Conservation (phyloP, 352 stramenopile genomes). For the Blastocystis sp. region DNA sequence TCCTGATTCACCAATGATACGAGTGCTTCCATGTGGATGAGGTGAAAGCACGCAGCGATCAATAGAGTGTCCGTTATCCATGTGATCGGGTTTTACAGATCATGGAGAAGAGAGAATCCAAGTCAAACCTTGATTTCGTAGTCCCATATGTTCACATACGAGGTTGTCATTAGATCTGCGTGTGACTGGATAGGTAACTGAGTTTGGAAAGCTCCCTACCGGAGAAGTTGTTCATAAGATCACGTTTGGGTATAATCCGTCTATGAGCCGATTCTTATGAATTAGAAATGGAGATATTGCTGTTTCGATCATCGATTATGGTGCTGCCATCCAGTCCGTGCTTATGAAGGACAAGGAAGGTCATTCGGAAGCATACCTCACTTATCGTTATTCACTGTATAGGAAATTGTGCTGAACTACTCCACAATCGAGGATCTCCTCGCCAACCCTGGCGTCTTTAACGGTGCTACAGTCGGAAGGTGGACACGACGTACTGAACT, state of each 20-base stretch:
- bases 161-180: not conserved
- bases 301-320: constrained; percentile 57
- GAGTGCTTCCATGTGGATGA: not conserved
- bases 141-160: not conserved
- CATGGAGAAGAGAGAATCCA: not conserved
- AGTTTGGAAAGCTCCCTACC: constrained; percentile 47
- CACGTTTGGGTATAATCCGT: constrained; percentile 29
- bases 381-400: not conserved
- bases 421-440: constrained; percentile 27
- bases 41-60: not conserved
- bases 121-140: not conserved
- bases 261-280: not conserved
- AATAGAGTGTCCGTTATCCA: constrained; percentile 1
- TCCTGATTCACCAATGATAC: not conserved
- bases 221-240: constrained; percentile 61
- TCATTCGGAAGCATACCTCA: not conserved
- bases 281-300: constrained; percentile 31
- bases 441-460: constrained; percentile 26
- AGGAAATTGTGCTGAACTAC: constrained; percentile 70
- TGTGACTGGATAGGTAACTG: constrained; percentile 33
- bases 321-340: constrained; percentile 53
- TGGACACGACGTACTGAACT: not conserved
- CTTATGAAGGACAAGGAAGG: constrained; percentile 56
- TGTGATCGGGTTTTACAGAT: constrained; percentile 50
- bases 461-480: constrained; percentile 69